phyloP scores from a whole-genome alignment of 2,329 filamentous ascomycete species.

The Gnomoniopsis smithogilvyi region DNA sequence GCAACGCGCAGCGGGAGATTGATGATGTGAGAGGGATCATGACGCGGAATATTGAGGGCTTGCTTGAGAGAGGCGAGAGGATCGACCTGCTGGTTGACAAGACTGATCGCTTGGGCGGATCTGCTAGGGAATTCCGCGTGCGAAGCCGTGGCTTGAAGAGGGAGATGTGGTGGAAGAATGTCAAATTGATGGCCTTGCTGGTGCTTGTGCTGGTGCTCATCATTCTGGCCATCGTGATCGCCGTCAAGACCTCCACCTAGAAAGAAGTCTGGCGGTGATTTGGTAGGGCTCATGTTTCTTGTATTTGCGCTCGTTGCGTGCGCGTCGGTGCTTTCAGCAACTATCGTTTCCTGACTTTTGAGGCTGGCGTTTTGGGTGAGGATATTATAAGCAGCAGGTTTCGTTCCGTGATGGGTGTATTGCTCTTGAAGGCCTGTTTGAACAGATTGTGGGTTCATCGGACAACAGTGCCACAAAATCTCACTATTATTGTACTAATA shows the following conservation, averaged over 20 bases:
- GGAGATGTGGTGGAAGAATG: constrained; percentile 99
- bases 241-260: constrained; percentile 40
- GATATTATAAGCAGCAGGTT: background rate
- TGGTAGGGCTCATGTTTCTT: constrained; percentile 1
- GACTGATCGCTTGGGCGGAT: constrained; percentile 87
- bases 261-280: constrained; percentile 1
- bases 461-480: background rate
- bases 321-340: background rate
- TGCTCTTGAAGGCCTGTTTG: background rate
- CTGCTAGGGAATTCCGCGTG: constrained; percentile 85
- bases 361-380: constrained; percentile 13
- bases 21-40: constrained; percentile 90
- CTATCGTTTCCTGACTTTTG: background rate
- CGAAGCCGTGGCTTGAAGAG: constrained; percentile 82
- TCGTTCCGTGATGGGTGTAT: background rate
- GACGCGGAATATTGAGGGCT: constrained; percentile 90
- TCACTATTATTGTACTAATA: background rate
- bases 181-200: constrained; percentile 85
- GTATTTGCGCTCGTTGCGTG: background rate
- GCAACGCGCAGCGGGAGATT: constrained; percentile 83
- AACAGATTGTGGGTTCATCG: background rate
- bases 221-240: constrained; percentile 52
- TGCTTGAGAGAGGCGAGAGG: constrained; percentile 85
- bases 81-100: constrained; percentile 95
- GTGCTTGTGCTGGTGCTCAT: constrained; percentile 64